Evolutionary conservation across 768 basidiomycete species (phyloP).

Genomic region (Naganishia friedmannii): DNA sequence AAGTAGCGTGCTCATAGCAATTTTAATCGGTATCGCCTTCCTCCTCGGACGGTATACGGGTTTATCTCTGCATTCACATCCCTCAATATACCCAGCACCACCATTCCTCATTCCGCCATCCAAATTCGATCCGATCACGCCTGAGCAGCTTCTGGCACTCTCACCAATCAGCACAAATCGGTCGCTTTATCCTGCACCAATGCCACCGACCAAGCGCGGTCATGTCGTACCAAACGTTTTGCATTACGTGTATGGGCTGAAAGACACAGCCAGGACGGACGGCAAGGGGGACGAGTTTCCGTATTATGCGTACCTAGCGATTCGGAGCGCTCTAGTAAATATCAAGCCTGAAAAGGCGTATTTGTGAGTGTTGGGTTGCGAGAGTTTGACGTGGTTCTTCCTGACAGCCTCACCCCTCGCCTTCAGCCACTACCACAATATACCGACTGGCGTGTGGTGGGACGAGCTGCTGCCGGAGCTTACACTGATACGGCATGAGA

Average conservation of each 20-base stretch:
- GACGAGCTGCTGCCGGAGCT: conserved; percentile 46
- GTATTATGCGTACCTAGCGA: conserved; percentile 53
- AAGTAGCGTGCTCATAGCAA: background rate
- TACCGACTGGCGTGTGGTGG: conserved; percentile 52
- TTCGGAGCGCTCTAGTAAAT: conserved; percentile 50
- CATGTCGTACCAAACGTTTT: conserved; percentile 49
- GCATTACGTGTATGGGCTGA: conserved; percentile 52
- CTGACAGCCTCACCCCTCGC: background rate
- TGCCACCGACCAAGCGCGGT: conserved; percentile 31
- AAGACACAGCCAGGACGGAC: conserved; percentile 30
- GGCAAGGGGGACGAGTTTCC: conserved; percentile 46
- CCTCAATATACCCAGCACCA: conserved; percentile 26
- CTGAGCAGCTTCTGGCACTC: conserved; percentile 3
- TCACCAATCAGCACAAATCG: conserved; percentile 29
- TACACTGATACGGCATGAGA: conserved; percentile 43
- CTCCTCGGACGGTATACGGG: conserved; percentile 12
- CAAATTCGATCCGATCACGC: conserved; percentile 37
- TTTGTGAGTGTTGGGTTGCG: conserved; percentile 43
- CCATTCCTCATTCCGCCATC: conserved; percentile 35
- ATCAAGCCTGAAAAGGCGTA: conserved; percentile 49
- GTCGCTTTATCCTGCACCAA: conserved; percentile 37
- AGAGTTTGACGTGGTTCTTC: background rate
- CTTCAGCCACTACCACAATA: conserved; percentile 48
- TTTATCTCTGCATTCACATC: conserved; percentile 14
- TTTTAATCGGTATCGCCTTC: conserved; percentile 18